Percentiles rank a stretch among this genome's conserved stretches.
These are phyloP conservation scores for Limonium bicolor DNA, from an alignment of 148 eudicot genomes.

Conservation along the genomic window DNA sequence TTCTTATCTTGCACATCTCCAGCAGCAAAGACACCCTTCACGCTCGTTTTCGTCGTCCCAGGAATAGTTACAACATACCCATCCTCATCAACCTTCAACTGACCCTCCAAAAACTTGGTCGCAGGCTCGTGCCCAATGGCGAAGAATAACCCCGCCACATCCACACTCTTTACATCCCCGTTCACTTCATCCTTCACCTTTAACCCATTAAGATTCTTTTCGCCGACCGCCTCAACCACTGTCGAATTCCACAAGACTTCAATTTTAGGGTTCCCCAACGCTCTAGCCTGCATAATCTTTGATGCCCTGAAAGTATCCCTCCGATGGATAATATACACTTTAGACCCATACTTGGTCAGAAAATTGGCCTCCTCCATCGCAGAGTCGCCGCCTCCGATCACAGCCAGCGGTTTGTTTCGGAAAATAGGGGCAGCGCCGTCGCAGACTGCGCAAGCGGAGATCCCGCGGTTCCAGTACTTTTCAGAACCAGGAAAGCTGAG, in stretches of 20 bases:
- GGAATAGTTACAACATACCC: constrained; percentile 66
- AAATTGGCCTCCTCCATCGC: constrained; percentile 37
- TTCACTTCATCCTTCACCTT: constrained; percentile 51
- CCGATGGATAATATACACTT: constrained; percentile 67
- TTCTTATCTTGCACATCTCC: constrained; percentile 98
- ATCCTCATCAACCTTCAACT: constrained; percentile 52
- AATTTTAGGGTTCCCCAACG: constrained; percentile 53
- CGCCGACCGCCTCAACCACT: constrained; percentile 61
- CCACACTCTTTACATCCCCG: constrained; percentile 48
- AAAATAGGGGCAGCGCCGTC: constrained; percentile 36
- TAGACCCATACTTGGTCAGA: constrained; percentile 36
- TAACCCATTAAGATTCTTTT: constrained; percentile 47
- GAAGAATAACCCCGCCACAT: constrained; percentile 65
- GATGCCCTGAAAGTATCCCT: constrained; percentile 72
- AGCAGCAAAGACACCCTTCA: constrained; percentile 75
- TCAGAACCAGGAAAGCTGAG: constrained; percentile 43
- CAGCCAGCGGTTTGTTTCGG: constrained; percentile 24
- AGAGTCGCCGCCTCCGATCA: constrained; percentile 34
- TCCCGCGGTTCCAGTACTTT: constrained; percentile 15
- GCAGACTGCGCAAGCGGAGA: constrained; percentile 35
- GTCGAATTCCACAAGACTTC: constrained; percentile 73
- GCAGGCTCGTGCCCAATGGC: constrained; percentile 94
- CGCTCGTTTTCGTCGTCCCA: constrained; percentile 61
- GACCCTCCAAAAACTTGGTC: constrained; percentile 72
- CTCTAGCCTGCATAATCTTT: constrained; percentile 72